Evolutionary conservation across 108 stramenopile species (phyloP).

Genomic region (Cyclostephanos invisitatus): DNA sequence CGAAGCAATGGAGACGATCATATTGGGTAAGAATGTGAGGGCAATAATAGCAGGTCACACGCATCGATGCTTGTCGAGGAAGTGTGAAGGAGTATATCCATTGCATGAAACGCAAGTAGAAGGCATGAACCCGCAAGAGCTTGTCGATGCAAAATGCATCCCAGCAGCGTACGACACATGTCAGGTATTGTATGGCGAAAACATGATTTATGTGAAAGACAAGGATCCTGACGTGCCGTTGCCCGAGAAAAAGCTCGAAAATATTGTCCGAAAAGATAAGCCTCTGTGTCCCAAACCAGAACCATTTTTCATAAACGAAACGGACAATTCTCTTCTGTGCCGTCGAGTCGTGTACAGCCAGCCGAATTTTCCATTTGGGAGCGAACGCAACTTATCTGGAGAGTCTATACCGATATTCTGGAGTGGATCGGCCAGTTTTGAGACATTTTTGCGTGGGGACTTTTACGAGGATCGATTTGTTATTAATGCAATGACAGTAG

Average conservation of each 20-base stretch:
- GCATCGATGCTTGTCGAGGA: slow-evolving; percentile 41
- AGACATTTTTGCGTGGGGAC: slow-evolving; percentile 44
- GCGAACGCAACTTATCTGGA: slow-evolving; percentile 7
- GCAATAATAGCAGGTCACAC: slow-evolving; percentile 49
- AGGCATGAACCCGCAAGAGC: slow-evolving; percentile 23
- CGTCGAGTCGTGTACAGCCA: slow-evolving; percentile 35
- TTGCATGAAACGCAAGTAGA: slow-evolving; percentile 33
- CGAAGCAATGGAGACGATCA: slow-evolving; percentile 40
- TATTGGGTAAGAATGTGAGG: slow-evolving; percentile 45
- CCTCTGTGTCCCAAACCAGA: slow-evolving; percentile 42
- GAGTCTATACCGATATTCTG: slow-evolving; percentile 50
- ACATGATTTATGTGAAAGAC: slow-evolving; percentile 35
- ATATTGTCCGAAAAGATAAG: slow-evolving; percentile 34
- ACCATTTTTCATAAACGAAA: slow-evolving; percentile 46
- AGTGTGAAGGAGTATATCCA: slow-evolving; percentile 46
- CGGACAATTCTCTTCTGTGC: slow-evolving; percentile 44
- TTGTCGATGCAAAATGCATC: slow-evolving; percentile 31
- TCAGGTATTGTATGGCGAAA: slow-evolving; percentile 38
- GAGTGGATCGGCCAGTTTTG: slow-evolving; percentile 48
- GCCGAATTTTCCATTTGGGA: slow-evolving; percentile 35
- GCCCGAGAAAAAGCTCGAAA: slow-evolving; percentile 35
- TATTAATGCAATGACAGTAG: slow-evolving; percentile 39
- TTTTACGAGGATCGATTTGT: slow-evolving; percentile 40
- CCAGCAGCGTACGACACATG: slow-evolving; percentile 47
- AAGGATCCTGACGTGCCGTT: slow-evolving; percentile 14